These are phyloP conservation scores for Carex parvula DNA, from an alignment of 176 grass and related monocot species.

Conservation along the genomic window DNA sequence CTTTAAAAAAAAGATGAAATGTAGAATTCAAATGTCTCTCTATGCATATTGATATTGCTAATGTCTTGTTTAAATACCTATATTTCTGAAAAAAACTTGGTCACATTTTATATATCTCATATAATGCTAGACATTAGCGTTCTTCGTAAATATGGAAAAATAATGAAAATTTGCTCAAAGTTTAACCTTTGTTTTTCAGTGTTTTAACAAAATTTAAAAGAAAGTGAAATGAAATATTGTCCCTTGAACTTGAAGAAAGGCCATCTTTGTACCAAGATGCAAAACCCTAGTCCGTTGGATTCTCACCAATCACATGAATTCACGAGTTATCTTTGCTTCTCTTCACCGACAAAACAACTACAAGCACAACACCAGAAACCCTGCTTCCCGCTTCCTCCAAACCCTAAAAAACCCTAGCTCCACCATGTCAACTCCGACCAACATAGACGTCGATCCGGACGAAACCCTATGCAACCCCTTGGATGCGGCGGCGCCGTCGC, in stretches of 20 bases:
- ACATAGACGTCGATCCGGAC: neutral
- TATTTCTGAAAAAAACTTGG: no score
- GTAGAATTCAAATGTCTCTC: no score
- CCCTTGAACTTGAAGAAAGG: neutral
- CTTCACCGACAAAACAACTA: slow-evolving; percentile 15
- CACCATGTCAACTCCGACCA: slow-evolving; percentile 34
- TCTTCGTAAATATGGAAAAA: neutral
- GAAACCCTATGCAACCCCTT: slow-evolving; percentile 10
- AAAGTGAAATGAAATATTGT: neutral
- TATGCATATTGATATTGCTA: no score
- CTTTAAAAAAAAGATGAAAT: no score
- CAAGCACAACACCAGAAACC: slow-evolving; percentile 11
- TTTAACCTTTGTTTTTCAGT: neutral
- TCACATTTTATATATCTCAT: no score
- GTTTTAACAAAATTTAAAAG: no score
- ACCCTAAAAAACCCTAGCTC: slow-evolving; percentile 52
- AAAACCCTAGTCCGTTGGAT: neutral
- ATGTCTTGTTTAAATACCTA: no score
- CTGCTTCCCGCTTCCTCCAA: slow-evolving; percentile 28
- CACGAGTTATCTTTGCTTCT: slow-evolving; percentile 13
- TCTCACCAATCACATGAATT: slow-evolving; percentile 3
- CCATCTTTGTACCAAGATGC: neutral
- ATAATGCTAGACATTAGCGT: no score
- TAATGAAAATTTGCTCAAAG: neutral
- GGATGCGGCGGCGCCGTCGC: slow-evolving; percentile 7